Conservation (phyloP, 1,284 basidiomycete genomes). For the Vanrija pseudolonga region DNA sequence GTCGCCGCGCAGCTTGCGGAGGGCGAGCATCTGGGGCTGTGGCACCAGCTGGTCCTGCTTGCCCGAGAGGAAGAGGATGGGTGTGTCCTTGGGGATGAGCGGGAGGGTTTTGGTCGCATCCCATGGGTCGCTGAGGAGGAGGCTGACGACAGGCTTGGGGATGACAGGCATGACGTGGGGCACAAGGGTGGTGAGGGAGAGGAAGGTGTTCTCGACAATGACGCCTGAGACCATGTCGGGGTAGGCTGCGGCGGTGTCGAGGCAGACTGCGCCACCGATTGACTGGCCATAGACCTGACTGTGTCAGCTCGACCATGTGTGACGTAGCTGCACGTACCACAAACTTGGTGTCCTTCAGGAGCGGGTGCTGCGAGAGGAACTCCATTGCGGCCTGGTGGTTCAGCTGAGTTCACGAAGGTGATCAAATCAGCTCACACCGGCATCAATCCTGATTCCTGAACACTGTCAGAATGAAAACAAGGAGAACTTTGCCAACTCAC, state of each 20-base stretch:
- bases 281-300: conserved; percentile 77
- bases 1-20: conserved; percentile 60
- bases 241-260: conserved; percentile 80
- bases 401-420: not conserved
- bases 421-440: conserved; percentile 57
- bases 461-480: conserved; percentile 10
- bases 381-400: conserved; percentile 59
- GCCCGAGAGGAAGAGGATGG: conserved; percentile 82
- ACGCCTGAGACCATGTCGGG: conserved; percentile 57
- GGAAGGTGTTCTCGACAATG: conserved; percentile 92
- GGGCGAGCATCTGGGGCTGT: conserved; percentile 71
- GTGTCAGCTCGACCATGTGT: conserved; percentile 1
- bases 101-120: conserved; percentile 69
- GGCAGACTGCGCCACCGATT: conserved; percentile 91
- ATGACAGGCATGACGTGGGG: conserved; percentile 77
- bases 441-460: conserved; percentile 71
- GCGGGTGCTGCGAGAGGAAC: conserved; percentile 66
- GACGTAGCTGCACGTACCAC: not conserved
- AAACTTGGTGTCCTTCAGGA: conserved; percentile 60
- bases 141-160: conserved; percentile 53
- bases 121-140: conserved; percentile 65
- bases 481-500: conserved; percentile 44
- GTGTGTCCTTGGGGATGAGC: conserved; percentile 64
- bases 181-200: conserved; percentile 72
- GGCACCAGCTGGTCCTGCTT: conserved; percentile 79